These are phyloP conservation scores for Chytriomyces hyalinus DNA, from an alignment of 192 early-diverging fungal genomes.

Conservation along the genomic window DNA sequence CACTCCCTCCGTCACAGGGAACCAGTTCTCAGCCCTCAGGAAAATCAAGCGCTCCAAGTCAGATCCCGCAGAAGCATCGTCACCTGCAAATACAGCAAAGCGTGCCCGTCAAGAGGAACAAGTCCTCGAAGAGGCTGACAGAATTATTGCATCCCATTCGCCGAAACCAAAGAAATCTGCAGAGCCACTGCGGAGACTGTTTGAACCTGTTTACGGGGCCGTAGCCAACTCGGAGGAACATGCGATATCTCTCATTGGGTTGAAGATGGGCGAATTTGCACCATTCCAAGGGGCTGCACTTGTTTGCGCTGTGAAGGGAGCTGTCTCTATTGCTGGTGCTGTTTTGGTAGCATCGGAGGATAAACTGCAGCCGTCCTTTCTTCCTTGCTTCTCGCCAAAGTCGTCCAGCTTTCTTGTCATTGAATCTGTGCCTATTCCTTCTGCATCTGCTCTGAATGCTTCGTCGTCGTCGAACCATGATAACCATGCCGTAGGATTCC, in stretches of 20 bases:
- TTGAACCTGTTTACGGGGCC: neutral
- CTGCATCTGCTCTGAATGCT: too few species aligned
- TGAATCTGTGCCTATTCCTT: conserved; percentile 14
- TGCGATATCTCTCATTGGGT: neutral
- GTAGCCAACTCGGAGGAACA: neutral
- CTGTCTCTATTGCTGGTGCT: conserved; percentile 36
- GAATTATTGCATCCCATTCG: neutral
- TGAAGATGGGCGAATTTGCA: conserved; percentile 22
- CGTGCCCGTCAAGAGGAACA: neutral
- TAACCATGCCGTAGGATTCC: too few species aligned
- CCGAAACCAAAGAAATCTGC: neutral
- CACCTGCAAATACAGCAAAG: neutral
- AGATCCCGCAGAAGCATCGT: neutral
- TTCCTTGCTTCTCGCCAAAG: conserved; percentile 44
- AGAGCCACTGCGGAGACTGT: neutral
- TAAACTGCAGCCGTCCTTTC: conserved; percentile 24
- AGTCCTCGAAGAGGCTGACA: neutral
- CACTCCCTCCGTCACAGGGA: neutral
- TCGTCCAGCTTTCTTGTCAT: conserved; percentile 43
- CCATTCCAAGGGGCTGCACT: conserved; percentile 48
- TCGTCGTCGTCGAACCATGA: conserved; percentile 15
- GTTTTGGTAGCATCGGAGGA: neutral
- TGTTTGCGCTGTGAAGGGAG: conserved; percentile 38
- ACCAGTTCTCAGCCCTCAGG: conserved; percentile 11
- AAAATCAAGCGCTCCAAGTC: conserved; percentile 13